Evolutionary conservation across 2,329 filamentous ascomycete genomes (phyloP).

Genomic region (Trichoderma pleuroti): DNA sequence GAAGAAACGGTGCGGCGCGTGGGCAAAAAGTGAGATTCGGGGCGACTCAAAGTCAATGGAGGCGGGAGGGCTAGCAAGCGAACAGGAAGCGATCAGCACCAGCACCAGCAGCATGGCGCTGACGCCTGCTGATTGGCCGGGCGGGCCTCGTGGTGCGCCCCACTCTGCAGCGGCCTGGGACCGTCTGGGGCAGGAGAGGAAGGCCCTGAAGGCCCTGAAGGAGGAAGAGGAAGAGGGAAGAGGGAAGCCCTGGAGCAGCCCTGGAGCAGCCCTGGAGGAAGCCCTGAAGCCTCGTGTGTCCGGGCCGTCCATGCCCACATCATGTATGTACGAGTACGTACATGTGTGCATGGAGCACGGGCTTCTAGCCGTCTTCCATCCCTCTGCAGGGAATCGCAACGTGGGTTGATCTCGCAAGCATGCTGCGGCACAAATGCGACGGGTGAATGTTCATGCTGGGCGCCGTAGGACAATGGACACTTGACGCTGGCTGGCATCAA

Average conservation of each 20-base stretch:
- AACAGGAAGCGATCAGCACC: slow-evolving; percentile 17
- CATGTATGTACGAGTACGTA: background rate
- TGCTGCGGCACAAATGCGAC: background rate
- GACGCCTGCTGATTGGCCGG: slow-evolving; percentile 8
- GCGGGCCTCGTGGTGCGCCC: background rate
- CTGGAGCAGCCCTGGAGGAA: background rate
- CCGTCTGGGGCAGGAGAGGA: background rate
- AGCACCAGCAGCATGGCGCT: slow-evolving; percentile 17
- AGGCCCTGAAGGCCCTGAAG: slow-evolving; percentile 5
- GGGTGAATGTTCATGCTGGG: background rate
- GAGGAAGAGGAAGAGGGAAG: no score
- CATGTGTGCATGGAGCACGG: background rate
- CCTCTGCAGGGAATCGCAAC: background rate
- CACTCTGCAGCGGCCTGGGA: background rate
- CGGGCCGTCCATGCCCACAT: background rate
- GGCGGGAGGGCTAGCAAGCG: slow-evolving; percentile 14
- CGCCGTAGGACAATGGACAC: background rate
- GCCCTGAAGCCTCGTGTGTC: background rate
- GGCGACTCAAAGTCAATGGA: background rate
- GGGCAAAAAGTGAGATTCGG: slow-evolving; percentile 5
- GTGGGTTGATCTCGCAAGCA: background rate
- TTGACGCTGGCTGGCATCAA: background rate
- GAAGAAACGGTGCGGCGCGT: background rate
- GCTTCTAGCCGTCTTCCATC: background rate
- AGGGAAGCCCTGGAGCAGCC: background rate